These are phyloP conservation scores for Termitomyces sp. DNA, from an alignment of 768 basidiomycete genomes.

Conservation along the genomic window DNA sequence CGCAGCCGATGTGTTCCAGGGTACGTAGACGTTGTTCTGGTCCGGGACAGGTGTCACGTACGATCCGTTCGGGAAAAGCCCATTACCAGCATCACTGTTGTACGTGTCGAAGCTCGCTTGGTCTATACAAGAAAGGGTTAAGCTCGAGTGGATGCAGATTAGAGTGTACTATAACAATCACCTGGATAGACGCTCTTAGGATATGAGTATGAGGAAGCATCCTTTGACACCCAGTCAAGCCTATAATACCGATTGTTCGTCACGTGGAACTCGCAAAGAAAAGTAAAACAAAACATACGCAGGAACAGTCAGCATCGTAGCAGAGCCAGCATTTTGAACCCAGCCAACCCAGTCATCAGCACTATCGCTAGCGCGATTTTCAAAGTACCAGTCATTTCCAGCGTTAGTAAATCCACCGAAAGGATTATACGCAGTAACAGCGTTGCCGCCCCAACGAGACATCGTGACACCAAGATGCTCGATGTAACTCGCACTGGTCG, in stretches of 20 bases:
- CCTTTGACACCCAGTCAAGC: conserved; percentile 56
- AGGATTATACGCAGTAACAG: conserved; percentile 53
- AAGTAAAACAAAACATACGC: conserved; percentile 30
- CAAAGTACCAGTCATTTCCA: conserved; percentile 54
- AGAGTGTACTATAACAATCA: conserved; percentile 18
- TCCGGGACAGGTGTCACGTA: conserved; percentile 34
- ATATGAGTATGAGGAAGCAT: conserved; percentile 49
- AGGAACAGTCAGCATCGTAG: conserved; percentile 43
- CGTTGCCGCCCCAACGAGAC: conserved; percentile 53
- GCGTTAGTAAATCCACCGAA: conserved; percentile 49
- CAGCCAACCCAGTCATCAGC: conserved; percentile 49
- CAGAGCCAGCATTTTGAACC: conserved; percentile 41
- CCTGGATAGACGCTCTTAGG: conserved; percentile 40
- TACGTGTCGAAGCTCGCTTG: conserved; percentile 44
- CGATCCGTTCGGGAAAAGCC: conserved; percentile 46
- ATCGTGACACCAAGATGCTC: conserved; percentile 45
- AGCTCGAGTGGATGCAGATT: background rate
- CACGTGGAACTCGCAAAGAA: background rate
- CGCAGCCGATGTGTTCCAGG: conserved; percentile 45
- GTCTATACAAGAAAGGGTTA: conserved; percentile 20
- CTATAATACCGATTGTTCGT: conserved; percentile 20
- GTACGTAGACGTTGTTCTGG: conserved; percentile 35
- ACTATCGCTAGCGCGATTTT: conserved; percentile 39
- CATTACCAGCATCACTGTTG: conserved; percentile 45
- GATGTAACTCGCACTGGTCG: conserved; percentile 41